Conservation (phyloP, 768 basidiomycete species). For the Naematelia encephala region DNA sequence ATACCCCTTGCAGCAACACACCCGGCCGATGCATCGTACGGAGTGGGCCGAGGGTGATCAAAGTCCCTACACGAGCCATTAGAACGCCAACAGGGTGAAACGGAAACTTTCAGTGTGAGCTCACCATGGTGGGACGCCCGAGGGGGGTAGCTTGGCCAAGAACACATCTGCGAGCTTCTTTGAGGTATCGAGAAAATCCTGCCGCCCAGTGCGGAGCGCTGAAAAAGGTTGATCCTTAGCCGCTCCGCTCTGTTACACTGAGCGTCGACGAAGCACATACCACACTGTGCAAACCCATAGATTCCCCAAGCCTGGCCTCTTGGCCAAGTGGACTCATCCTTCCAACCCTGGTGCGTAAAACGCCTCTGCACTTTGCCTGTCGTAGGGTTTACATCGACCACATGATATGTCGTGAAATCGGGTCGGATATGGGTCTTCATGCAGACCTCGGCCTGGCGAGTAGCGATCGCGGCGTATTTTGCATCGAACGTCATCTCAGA, state of each 20-base stretch:
- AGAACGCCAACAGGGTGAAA: too few species aligned
- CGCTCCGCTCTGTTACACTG: too few species aligned
- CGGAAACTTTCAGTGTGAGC: slow-evolving; percentile 3
- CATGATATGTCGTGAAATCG: slow-evolving; percentile 39
- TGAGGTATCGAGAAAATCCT: slow-evolving; percentile 33
- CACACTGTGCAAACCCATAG: slow-evolving; percentile 41
- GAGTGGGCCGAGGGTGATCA: slow-evolving; percentile 30
- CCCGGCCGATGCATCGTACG: slow-evolving; percentile 39
- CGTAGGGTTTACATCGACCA: slow-evolving; percentile 36
- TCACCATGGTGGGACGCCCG: slow-evolving; percentile 38
- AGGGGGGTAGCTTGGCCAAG: slow-evolving; percentile 19
- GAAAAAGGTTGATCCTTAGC: background rate
- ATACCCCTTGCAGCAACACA: slow-evolving; percentile 33
- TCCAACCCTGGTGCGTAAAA: slow-evolving; percentile 35
- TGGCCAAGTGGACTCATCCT: slow-evolving; percentile 36
- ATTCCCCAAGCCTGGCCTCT: slow-evolving; percentile 45
- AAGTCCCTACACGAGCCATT: slow-evolving; percentile 27
- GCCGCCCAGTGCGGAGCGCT: slow-evolving; percentile 35
- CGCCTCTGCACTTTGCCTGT: slow-evolving; percentile 22
- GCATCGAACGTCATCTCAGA: slow-evolving; percentile 30
- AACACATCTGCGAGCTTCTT: slow-evolving; percentile 35
- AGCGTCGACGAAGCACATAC: slow-evolving; percentile 15
- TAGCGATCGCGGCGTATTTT: slow-evolving; percentile 32
- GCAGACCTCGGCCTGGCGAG: slow-evolving; percentile 31
- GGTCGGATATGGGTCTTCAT: slow-evolving; percentile 27